Evolutionary conservation across 805 yeast species (phyloP).

Genomic region (Ogataea glucozyma): DNA sequence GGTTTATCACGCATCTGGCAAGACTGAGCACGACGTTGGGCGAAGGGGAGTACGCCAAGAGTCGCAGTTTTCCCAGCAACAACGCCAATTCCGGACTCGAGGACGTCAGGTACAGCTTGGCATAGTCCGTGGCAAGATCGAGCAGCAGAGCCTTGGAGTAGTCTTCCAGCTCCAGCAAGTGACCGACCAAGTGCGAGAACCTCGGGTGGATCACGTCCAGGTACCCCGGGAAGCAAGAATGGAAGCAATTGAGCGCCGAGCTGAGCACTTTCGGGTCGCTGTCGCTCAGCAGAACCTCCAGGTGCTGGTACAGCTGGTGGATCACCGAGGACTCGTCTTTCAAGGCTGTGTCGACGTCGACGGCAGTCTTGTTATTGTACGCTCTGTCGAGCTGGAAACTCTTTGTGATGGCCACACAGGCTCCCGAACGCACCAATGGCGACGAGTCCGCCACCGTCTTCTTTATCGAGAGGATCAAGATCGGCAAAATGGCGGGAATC

Average conservation of each 20-base stretch:
- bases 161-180: conserved; percentile 58
- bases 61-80: conserved; percentile 49
- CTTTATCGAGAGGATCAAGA: conserved; percentile 70
- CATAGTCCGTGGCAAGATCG: conserved; percentile 67
- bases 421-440: conserved; percentile 74
- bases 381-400: conserved; percentile 39
- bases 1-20: conserved; percentile 53
- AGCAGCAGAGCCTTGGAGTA: conserved; percentile 66
- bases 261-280: conserved; percentile 66
- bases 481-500: conserved; percentile 79
- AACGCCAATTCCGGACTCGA: conserved; percentile 46
- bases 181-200: conserved; percentile 46
- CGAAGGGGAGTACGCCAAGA: conserved; percentile 52
- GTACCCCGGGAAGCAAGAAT: conserved; percentile 53
- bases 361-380: conserved; percentile 22
- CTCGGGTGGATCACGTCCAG: conserved; percentile 72
- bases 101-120: conserved; percentile 56
- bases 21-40: conserved; percentile 63
- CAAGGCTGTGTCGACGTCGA: conserved; percentile 14
- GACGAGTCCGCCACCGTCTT: conserved; percentile 70
- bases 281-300: conserved; percentile 64
- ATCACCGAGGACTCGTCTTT: conserved; percentile 39
- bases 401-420: conserved; percentile 74
- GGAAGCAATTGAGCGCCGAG: conserved; percentile 60
- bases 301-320: conserved; percentile 50